Percentiles rank a stretch among this genome's conserved stretches.
Conservation (phyloP, 164 flowering plant species). For the Brasenia schreberi region DNA sequence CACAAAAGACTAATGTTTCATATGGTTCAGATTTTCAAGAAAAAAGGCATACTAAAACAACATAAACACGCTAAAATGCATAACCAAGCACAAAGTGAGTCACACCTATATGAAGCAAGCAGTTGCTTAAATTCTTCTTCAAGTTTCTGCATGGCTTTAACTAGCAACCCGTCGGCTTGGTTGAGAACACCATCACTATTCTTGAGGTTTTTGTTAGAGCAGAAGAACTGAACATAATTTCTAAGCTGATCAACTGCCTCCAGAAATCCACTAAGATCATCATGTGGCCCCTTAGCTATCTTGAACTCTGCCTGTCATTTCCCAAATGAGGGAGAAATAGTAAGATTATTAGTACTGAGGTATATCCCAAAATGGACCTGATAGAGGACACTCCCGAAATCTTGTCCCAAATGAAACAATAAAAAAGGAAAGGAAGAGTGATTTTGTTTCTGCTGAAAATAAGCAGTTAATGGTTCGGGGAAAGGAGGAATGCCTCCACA, state of each 20-base stretch:
- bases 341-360: background rate
- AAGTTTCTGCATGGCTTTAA: constrained; percentile 73
- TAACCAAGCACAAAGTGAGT: background rate
- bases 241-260: constrained; percentile 85
- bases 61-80: background rate
- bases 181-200: constrained; percentile 71
- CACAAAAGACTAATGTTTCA: background rate
- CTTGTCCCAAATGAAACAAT: no score
- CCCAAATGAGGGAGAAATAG: background rate
- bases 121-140: constrained; percentile 86
- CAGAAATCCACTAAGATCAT: constrained; percentile 79
- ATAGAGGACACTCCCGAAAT: background rate
- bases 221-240: constrained; percentile 57
- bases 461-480: no score
- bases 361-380: background rate
- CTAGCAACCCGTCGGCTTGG: constrained; percentile 64
- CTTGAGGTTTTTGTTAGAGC: constrained; percentile 55
- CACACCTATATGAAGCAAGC: constrained; percentile 66
- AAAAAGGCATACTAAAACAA: background rate
- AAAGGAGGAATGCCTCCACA: no score
- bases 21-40: background rate
- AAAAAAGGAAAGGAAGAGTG: background rate
- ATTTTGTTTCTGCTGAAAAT: background rate
- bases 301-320: constrained; percentile 74
- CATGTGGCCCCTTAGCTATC: constrained; percentile 91